These are phyloP conservation scores for Hypholoma sublateritium DNA, from an alignment of 768 basidiomycete genomes.

Conservation along the genomic window DNA sequence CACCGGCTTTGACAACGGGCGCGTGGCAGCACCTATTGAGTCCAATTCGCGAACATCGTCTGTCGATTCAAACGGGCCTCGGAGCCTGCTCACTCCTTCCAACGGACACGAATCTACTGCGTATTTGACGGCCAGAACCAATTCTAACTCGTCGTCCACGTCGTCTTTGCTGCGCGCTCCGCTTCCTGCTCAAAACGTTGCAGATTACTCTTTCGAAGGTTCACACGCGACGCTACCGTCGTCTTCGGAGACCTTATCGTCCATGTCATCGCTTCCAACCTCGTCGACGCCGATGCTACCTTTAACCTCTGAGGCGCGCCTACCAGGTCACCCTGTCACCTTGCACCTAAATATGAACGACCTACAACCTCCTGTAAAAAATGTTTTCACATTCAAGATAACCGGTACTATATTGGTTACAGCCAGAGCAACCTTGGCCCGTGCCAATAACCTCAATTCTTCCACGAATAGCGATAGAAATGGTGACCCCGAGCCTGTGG, in stretches of 20 bases:
- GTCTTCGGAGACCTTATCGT: constrained; percentile 41
- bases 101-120: constrained; percentile 12
- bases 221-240: constrained; percentile 35
- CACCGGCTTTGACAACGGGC: constrained; percentile 67
- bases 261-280: constrained; percentile 50
- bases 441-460: constrained; percentile 22
- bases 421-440: constrained; percentile 35
- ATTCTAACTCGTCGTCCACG: constrained; percentile 46
- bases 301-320: constrained; percentile 21
- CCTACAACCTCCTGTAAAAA: constrained; percentile 62
- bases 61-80: constrained; percentile 40
- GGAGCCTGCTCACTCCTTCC: constrained; percentile 17
- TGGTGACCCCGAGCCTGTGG: constrained; percentile 43
- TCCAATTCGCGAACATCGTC: constrained; percentile 47
- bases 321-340: constrained; percentile 65
- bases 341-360: constrained; percentile 83
- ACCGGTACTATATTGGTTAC: constrained; percentile 64
- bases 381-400: constrained; percentile 64
- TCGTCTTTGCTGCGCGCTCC: constrained; percentile 76
- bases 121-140: constrained; percentile 30
- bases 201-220: constrained; percentile 78
- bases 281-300: constrained; percentile 24
- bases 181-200: constrained; percentile 59
- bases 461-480: constrained; percentile 15
- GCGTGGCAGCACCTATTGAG: constrained; percentile 26